phyloP scores from a whole-genome alignment of 2,329 filamentous ascomycete genomes.

The Paramyrothecium roridum region DNA sequence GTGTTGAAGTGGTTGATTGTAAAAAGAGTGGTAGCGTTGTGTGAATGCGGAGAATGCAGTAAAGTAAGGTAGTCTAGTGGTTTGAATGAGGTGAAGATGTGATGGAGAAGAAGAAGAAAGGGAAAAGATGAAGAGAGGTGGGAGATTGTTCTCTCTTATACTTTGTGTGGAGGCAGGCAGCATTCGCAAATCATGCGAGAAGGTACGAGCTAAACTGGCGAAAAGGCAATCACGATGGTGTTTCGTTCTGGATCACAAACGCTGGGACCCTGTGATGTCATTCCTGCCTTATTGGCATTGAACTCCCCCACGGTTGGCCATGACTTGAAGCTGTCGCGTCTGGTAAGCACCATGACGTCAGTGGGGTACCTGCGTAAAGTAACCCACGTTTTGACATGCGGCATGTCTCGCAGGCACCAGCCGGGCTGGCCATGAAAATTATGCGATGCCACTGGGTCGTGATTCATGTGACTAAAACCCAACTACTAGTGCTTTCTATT shows the following conservation, averaged over 20 bases:
- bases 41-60: background rate
- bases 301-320: background rate
- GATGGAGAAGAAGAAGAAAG: background rate
- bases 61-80: background rate
- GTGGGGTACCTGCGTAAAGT: background rate
- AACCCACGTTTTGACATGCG: too few species aligned
- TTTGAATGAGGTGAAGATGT: background rate
- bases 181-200: background rate
- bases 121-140: background rate
- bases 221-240: background rate
- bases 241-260: background rate
- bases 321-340: background rate
- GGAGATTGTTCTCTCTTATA: slow-evolving; percentile 6
- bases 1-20: slow-evolving; percentile 1
- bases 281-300: background rate
- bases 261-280: background rate
- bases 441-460: too few species aligned
- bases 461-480: too few species aligned
- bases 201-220: background rate
- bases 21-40: background rate
- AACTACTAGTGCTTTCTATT: too few species aligned
- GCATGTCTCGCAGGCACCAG: too few species aligned
- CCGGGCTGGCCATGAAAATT: too few species aligned
- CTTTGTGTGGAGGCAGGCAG: background rate
- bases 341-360: background rate